Evolutionary conservation across 192 early-diverging fungal species (phyloP).

Genomic region (Backusella luteola): DNA sequence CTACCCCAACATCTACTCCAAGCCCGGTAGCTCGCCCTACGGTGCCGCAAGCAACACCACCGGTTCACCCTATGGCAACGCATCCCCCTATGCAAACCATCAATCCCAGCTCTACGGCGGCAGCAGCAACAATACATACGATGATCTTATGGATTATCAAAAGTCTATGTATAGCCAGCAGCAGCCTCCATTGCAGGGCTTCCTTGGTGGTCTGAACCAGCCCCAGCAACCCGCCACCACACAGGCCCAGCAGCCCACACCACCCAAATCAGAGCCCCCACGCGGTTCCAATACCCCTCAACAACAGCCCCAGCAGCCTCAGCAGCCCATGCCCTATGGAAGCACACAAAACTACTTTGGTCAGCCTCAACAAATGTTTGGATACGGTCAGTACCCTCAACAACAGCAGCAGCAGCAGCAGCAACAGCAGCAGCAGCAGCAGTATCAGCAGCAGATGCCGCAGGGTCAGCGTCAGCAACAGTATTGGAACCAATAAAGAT

Average conservation of each 20-base stretch:
- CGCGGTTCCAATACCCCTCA: slow-evolving; percentile 18
- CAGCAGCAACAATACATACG: slow-evolving; percentile 25
- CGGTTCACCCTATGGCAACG: slow-evolving; percentile 37
- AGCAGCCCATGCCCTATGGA: neutral
- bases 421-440: neutral
- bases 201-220: slow-evolving; percentile 30
- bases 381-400: neutral
- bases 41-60: slow-evolving; percentile 12
- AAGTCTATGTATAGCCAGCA: slow-evolving; percentile 36
- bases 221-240: slow-evolving; percentile 31
- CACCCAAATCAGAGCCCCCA: slow-evolving; percentile 30
- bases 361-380: neutral
- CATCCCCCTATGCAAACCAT: slow-evolving; percentile 30
- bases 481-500: slow-evolving; percentile 36
- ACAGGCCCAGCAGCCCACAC: slow-evolving; percentile 25
- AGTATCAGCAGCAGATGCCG: slow-evolving; percentile 31
- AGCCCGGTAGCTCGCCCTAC: slow-evolving; percentile 32
- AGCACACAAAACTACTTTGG: neutral
- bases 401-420: slow-evolving; percentile 21
- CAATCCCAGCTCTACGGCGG: slow-evolving; percentile 16
- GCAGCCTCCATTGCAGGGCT: slow-evolving; percentile 7
- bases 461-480: slow-evolving; percentile 1
- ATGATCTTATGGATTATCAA: slow-evolving; percentile 46
- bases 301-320: neutral
- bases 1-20: slow-evolving; percentile 77